Base-by-base conservation (phyloP, 2,329 filamentous ascomycete genomes). In the Emergomyces orientalis region DNA sequence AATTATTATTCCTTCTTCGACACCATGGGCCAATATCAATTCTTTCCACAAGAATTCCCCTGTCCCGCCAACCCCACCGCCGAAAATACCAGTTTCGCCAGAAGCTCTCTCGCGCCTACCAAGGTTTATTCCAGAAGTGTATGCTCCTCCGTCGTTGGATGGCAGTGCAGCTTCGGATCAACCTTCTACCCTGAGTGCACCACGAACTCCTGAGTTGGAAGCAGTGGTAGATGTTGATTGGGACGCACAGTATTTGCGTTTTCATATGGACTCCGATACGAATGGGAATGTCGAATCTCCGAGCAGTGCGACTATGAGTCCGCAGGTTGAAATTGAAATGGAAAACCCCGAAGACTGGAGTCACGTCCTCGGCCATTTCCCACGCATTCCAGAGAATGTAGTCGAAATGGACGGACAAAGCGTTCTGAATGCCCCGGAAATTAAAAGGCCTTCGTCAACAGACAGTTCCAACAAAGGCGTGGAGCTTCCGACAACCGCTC, bases 81-180 rank as follows among this genome's bases (percentile, higher is more conserved):
- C 74, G 55, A 78, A 81, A 71, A 84, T 94, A 27, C 84, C 87
- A 62, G 88, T 95, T 76, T 92, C 89, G 4, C 89, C 89, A 3
- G 86, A 85, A 22, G 85, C 88, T 63, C 81, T 93, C 68, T 86
- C 86, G 13, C 87, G 89, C 71, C 85, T 96, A 73, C 82, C 84
- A 34, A 82, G 86, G 27, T 82, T 85, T 57, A 81, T 93, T 3
- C 91, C 91, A 1, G 87, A 85, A 43, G 83, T 86, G 37, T 92
- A 90, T 62, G 88, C 90, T 6, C 88, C 92, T 4, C 93, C 93
- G 3, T 97, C 93, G 4, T 81, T 96, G 3, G 92, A 96, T 76
- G 92, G 91, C 27, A 96, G 91, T 75, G 78, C 94, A 70, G 88
- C 86, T 9, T 96, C 92, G 1, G 92, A 97, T 71, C 91, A 96